A percentile compares a stretch with the other conserved stretches of the same genome.
phyloP scores from a whole-genome alignment of 306 rosid genomes.

The barrel medic (Medicago truncatula) region DNA sequence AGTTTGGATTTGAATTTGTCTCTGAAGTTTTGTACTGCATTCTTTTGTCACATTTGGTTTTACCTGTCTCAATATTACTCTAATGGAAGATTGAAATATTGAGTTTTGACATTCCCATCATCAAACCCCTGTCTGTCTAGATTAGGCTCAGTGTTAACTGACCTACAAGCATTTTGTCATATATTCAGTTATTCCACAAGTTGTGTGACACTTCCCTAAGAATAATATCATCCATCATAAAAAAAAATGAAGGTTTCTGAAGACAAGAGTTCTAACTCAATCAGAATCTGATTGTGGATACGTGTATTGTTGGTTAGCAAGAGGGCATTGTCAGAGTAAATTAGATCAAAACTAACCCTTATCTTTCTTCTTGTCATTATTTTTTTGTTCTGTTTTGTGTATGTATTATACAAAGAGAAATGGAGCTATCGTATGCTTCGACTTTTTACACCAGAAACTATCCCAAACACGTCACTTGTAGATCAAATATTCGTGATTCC shows the following conservation, averaged over 20 bases:
- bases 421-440: not conserved
- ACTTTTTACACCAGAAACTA: not conserved
- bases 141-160: too few species aligned
- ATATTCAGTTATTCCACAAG: too few species aligned
- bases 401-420: not conserved
- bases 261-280: conserved; percentile 52
- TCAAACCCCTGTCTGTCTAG: too few species aligned
- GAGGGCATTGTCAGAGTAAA: conserved; percentile 75
- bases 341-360: not conserved
- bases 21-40: too few species aligned
- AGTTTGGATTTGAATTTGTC: too few species aligned
- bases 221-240: conserved; percentile 3
- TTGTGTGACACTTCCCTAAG: too few species aligned
- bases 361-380: not conserved
- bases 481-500: not conserved
- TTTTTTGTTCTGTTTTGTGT: not conserved
- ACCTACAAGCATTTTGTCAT: too few species aligned
- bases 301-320: conserved; percentile 52
- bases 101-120: too few species aligned
- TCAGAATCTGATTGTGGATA: conserved; percentile 52
- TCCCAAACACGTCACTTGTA: not conserved
- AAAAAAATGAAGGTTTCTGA: conserved; percentile 60
- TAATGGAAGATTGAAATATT: too few species aligned
- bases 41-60: too few species aligned
- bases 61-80: too few species aligned